Conservation (phyloP, 2,329 filamentous ascomycete species). For the Harringtonia aguacate region DNA sequence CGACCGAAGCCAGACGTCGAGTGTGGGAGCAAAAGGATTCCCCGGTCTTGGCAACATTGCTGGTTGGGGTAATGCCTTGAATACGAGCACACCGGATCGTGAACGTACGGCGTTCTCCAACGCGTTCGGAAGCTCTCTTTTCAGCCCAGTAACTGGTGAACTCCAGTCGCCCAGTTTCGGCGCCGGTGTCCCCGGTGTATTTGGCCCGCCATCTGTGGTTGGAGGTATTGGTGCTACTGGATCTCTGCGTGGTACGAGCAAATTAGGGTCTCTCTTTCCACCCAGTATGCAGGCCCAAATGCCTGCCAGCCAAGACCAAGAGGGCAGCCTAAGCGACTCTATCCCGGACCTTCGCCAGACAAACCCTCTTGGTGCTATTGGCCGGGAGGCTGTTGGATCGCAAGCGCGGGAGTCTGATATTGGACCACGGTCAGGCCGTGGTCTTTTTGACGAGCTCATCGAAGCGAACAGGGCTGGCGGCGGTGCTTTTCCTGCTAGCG, state of each 20-base stretch:
- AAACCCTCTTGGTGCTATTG: constrained; percentile 57
- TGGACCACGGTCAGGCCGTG: constrained; percentile 37
- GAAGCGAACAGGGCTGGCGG: constrained; percentile 4
- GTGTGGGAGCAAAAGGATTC: constrained; percentile 69
- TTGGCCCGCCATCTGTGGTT: constrained; percentile 22
- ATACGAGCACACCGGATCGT: constrained; percentile 57
- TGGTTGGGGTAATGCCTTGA: constrained; percentile 48
- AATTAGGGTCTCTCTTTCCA: constrained; percentile 80
- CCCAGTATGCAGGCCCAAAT: constrained; percentile 85
- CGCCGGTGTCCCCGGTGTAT: constrained; percentile 31
- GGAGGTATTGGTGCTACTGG: constrained; percentile 53
- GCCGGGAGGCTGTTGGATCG: constrained; percentile 46
- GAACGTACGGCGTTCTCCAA: constrained; percentile 44
- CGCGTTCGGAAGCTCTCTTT: constrained; percentile 70
- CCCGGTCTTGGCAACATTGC: constrained; percentile 49
- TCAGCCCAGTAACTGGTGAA: constrained; percentile 60
- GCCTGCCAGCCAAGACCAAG: constrained; percentile 44
- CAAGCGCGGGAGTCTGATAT: constrained; percentile 43
- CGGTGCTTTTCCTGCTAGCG: constrained; percentile 4
- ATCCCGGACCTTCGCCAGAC: constrained; percentile 48
- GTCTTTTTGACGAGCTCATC: constrained; percentile 12
- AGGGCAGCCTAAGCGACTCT: constrained; percentile 52
- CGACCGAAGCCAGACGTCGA: constrained; percentile 89
- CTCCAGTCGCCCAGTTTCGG: constrained; percentile 64
- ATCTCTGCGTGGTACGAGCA: constrained; percentile 66